A percentile compares a stretch with the other conserved stretches of the same genome.
Conservation (phyloP, 345 rosid species). For the Toxicodendron radicans region DNA sequence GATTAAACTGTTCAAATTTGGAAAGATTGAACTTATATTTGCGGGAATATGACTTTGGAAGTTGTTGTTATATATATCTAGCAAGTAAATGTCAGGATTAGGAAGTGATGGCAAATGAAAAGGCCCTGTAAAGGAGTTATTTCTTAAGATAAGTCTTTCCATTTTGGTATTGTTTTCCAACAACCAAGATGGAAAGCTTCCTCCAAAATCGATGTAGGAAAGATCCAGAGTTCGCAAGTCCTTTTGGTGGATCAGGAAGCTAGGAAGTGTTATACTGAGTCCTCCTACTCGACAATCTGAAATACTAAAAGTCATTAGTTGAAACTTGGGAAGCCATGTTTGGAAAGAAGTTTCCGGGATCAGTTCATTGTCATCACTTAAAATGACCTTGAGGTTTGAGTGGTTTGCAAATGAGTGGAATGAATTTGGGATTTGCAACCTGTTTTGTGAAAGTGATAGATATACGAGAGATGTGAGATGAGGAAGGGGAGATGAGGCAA, state of each 20-base stretch:
- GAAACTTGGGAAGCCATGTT: constrained; percentile 7
- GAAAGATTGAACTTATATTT: background rate
- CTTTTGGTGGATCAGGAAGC: background rate
- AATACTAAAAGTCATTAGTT: background rate
- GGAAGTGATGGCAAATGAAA: background rate
- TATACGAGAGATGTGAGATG: background rate
- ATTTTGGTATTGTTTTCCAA: background rate
- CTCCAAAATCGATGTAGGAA: background rate
- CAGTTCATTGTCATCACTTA: background rate
- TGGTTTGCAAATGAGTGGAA: constrained; percentile 14
- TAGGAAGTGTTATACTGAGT: background rate
- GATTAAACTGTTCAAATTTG: background rate
- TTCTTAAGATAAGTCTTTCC: background rate
- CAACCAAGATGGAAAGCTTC: background rate
- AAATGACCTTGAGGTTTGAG: constrained; percentile 12
- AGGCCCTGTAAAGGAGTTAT: background rate
- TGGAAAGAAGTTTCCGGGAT: background rate
- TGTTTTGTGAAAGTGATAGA: constrained; percentile 9
- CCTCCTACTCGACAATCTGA: background rate
- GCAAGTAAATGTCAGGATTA: background rate
- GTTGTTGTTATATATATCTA: too few relatives aligned
- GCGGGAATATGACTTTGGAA: background rate
- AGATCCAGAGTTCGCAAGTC: background rate
- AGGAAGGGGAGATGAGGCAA: background rate
- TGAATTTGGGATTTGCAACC: background rate